phyloP scores from a whole-genome alignment of 1,139 yeast genomes.

The Blastobotrys niveus region DNA sequence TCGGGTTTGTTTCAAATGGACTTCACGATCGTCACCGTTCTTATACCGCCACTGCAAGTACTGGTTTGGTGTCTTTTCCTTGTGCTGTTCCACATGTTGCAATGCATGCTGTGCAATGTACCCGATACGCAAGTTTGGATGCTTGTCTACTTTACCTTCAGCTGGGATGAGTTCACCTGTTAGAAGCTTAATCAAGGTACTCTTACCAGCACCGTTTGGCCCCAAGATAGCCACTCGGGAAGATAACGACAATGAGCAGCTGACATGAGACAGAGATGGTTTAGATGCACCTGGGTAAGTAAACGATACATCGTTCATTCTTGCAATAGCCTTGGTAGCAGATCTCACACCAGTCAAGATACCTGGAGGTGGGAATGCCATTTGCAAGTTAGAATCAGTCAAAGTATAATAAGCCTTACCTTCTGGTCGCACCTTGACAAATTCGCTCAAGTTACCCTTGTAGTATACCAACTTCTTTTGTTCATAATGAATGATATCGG shows the following conservation, averaged over 20 bases:
- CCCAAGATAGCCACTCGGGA: constrained; percentile 96
- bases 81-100: constrained; percentile 94
- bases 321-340: constrained; percentile 89
- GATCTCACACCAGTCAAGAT: constrained; percentile 94
- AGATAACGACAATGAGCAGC: constrained; percentile 82
- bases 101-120: constrained; percentile 98
- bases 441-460: constrained; percentile 91
- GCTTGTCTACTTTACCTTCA: constrained; percentile 89
- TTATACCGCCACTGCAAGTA: constrained; percentile 97
- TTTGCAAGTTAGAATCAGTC: constrained; percentile 86
- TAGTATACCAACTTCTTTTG: constrained; percentile 90
- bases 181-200: constrained; percentile 84
- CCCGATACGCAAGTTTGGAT: constrained; percentile 96
- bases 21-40: constrained; percentile 98
- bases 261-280: constrained; percentile 73
- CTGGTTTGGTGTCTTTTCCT: constrained; percentile 96
- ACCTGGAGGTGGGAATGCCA: constrained; percentile 99
- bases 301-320: constrained; percentile 80
- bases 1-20: constrained; percentile 86
- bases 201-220: constrained; percentile 99
- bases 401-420: constrained; percentile 96
- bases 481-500: constrained; percentile 95
- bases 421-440: constrained; percentile 89
- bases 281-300: constrained; percentile 83
- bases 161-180: constrained; percentile 89